These are phyloP conservation scores for Xylariaceae sp. DNA, from an alignment of 2,329 filamentous ascomycete species.

Conservation along the genomic window DNA sequence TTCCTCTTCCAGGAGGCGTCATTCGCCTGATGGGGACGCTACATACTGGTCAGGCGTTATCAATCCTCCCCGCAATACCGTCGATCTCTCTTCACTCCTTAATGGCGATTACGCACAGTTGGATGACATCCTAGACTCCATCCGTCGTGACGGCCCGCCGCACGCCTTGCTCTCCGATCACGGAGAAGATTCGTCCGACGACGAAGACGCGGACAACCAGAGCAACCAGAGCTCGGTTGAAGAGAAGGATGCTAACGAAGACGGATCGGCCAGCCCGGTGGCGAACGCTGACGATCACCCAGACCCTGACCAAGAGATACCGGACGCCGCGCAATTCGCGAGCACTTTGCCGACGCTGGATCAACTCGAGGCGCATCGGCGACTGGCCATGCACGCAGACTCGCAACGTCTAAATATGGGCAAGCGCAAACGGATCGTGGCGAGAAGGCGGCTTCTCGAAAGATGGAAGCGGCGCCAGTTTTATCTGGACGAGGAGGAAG, in stretches of 20 bases:
- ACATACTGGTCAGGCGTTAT: slow-evolving; percentile 24
- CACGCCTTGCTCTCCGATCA: slow-evolving; percentile 11
- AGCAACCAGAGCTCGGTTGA: slow-evolving; percentile 16
- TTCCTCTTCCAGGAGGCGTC: slow-evolving; percentile 17
- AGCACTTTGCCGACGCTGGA: slow-evolving; percentile 27
- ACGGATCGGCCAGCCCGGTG: slow-evolving; percentile 5
- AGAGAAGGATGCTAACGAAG: slow-evolving; percentile 11
- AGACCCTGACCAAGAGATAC: slow-evolving; percentile 6
- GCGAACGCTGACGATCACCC: slow-evolving; percentile 4
- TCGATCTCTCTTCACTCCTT: slow-evolving; percentile 22
- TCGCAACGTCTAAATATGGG: slow-evolving; percentile 29
- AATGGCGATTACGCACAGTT: slow-evolving; percentile 22
- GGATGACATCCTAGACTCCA: slow-evolving; percentile 24
- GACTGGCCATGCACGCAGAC: slow-evolving; percentile 26
- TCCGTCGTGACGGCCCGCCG: slow-evolving; percentile 16
- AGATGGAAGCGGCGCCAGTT: slow-evolving; percentile 73
- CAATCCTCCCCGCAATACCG: slow-evolving; percentile 23
- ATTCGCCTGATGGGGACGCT: slow-evolving; percentile 17
- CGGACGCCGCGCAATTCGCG: slow-evolving; percentile 22
- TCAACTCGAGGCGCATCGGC: slow-evolving; percentile 30
- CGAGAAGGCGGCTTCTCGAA: slow-evolving; percentile 52
- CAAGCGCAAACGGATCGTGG: slow-evolving; percentile 32
- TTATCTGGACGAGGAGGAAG: slow-evolving; percentile 81
- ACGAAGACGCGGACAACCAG: too few species aligned
- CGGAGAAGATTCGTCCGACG: slow-evolving; percentile 20